Evolutionary conservation across 108 stramenopile species (phyloP).

Genomic region (Aurantiochytrium sp.): DNA sequence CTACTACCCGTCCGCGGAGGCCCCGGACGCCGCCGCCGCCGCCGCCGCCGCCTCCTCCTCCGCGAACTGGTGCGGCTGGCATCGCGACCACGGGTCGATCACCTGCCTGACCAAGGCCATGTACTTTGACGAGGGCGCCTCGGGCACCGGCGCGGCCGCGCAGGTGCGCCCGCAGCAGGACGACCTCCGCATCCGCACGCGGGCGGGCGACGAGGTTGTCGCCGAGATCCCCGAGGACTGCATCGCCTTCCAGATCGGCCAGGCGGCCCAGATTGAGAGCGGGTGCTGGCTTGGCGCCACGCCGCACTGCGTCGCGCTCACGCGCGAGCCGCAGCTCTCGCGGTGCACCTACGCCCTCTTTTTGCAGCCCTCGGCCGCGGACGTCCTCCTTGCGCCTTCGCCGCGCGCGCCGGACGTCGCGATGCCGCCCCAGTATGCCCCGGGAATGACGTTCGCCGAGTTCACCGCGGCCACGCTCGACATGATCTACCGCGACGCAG

Average conservation of each 20-base stretch:
- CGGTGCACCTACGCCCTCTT: slow-evolving; percentile 72
- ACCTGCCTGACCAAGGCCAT: slow-evolving; percentile 79
- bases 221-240: slow-evolving; percentile 64
- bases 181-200: slow-evolving; percentile 77
- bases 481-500: neutral
- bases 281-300: slow-evolving; percentile 81
- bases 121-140: slow-evolving; percentile 59
- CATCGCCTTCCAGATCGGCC: slow-evolving; percentile 79
- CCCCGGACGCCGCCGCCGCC: neutral
- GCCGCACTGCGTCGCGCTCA: slow-evolving; percentile 68
- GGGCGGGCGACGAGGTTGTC: slow-evolving; percentile 58
- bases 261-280: slow-evolving; percentile 81
- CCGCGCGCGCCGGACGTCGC: neutral
- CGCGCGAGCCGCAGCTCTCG: slow-evolving; percentile 37
- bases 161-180: slow-evolving; percentile 42
- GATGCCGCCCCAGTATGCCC: neutral
- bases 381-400: neutral
- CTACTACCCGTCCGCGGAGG: slow-evolving; percentile 65
- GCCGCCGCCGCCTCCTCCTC: too few relatives aligned
- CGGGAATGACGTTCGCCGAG: neutral
- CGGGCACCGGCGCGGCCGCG: slow-evolving; percentile 48
- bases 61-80: slow-evolving; percentile 91
- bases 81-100: slow-evolving; percentile 74
- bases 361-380: slow-evolving; percentile 54
- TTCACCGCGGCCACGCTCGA: neutral